phyloP scores from a whole-genome alignment of 2,329 filamentous ascomycete genomes.

The Nannizziopsis arthrosporioides region DNA sequence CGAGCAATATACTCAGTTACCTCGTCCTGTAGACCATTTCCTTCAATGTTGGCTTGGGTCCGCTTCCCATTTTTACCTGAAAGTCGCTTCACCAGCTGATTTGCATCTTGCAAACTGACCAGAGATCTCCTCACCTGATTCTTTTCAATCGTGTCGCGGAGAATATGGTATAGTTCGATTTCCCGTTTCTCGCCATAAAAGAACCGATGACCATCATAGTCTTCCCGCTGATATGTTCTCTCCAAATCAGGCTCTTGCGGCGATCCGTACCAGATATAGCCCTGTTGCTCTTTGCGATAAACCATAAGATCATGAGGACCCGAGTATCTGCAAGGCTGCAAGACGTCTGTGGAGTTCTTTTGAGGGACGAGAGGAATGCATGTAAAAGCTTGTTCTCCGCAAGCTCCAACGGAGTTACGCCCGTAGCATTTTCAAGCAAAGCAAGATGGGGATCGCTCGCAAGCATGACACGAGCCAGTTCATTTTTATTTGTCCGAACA shows the following conservation, averaged over 20 bases:
- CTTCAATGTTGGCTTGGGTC: slow-evolving; percentile 1
- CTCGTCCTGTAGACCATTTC: slow-evolving; percentile 2
- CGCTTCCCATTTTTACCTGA: slow-evolving; percentile 17
- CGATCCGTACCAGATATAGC: neutral
- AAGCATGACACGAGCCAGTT: slow-evolving; percentile 45
- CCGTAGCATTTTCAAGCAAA: slow-evolving; percentile 62
- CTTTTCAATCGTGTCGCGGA: slow-evolving; percentile 2
- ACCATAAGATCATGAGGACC: too few species aligned
- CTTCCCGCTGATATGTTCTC: neutral
- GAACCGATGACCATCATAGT: slow-evolving; percentile 1
- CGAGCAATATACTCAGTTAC: neutral
- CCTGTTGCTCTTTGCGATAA: neutral
- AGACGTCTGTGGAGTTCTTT: neutral
- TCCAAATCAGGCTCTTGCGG: neutral
- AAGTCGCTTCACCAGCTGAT: slow-evolving; percentile 47
- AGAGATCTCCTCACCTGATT: slow-evolving; percentile 39
- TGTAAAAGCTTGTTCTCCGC: slow-evolving; percentile 7
- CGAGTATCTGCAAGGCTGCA: neutral
- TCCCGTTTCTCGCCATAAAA: neutral
- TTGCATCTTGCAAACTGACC: slow-evolving; percentile 48
- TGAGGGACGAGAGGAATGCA: neutral
- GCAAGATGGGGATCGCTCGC: slow-evolving; percentile 48
- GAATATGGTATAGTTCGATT: slow-evolving; percentile 2
- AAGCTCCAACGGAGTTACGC: slow-evolving; percentile 52
- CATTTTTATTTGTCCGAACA: slow-evolving; percentile 38